Conservation (phyloP, 2,329 filamentous ascomycete species). For the Didymella glomerata region DNA sequence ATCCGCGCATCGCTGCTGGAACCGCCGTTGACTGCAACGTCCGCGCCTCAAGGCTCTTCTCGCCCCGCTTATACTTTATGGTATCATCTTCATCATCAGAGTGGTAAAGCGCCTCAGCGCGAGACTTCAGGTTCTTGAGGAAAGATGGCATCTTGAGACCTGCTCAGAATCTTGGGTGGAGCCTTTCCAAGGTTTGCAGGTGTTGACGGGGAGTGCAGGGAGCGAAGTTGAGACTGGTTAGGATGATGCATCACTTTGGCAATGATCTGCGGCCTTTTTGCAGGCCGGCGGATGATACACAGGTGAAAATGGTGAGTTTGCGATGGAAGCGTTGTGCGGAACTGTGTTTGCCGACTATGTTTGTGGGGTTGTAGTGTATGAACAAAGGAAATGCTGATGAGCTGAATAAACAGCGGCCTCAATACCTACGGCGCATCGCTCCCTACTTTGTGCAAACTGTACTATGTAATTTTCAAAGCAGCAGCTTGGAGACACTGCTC, state of each 20-base stretch:
- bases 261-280: slow-evolving; percentile 1
- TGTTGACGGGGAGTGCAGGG: not conserved
- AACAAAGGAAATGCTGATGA: slow-evolving; percentile 1
- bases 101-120: not conserved
- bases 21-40: not conserved
- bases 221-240: not conserved
- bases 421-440: not conserved
- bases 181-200: no score
- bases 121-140: not conserved
- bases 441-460: not conserved
- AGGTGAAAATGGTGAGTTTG: not conserved
- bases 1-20: slow-evolving; percentile 5
- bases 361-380: not conserved
- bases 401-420: not conserved
- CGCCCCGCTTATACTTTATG: not conserved
- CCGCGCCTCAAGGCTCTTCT: not conserved
- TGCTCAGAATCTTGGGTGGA: not conserved
- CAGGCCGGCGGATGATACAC: not conserved
- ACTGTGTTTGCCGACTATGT: not conserved
- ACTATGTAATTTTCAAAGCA: no score
- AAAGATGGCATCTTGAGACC: slow-evolving; percentile 1
- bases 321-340: not conserved
- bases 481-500: not conserved
- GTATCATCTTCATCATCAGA: not conserved
- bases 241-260: not conserved